Conservation (phyloP, 2,329 filamentous ascomycete genomes). For the Phialocephala subalpina region DNA sequence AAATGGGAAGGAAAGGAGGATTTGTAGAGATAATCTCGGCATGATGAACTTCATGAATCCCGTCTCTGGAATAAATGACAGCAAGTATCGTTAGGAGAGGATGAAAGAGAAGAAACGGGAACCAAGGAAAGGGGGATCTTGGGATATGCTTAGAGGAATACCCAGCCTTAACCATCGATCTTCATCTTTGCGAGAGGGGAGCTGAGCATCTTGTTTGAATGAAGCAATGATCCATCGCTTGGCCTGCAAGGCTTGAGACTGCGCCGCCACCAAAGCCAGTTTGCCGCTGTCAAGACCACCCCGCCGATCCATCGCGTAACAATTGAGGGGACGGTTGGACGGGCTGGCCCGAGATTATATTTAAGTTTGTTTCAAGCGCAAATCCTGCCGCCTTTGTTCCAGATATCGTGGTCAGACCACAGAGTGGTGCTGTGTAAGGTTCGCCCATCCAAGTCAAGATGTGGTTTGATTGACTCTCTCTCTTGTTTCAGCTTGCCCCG, state of each 20-base stretch:
- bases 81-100: not conserved
- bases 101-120: not conserved
- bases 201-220: not conserved
- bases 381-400: not conserved
- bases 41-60: not conserved
- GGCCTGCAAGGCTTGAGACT: not conserved
- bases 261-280: not conserved
- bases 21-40: not conserved
- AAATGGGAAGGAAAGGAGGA: not conserved
- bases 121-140: not conserved
- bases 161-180: not conserved
- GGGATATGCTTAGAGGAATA: not conserved
- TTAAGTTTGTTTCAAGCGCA: not conserved
- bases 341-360: not conserved
- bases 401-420: not conserved
- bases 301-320: not conserved
- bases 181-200: not conserved
- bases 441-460: not conserved
- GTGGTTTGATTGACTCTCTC: no score
- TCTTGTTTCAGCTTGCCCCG: no score
- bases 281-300: not conserved
- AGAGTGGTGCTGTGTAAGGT: not conserved
- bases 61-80: not conserved
- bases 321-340: not conserved
- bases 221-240: not conserved